phyloP scores from a whole-genome alignment of 1,139 yeast genomes.

The Debaryomycetaceae sp. region DNA sequence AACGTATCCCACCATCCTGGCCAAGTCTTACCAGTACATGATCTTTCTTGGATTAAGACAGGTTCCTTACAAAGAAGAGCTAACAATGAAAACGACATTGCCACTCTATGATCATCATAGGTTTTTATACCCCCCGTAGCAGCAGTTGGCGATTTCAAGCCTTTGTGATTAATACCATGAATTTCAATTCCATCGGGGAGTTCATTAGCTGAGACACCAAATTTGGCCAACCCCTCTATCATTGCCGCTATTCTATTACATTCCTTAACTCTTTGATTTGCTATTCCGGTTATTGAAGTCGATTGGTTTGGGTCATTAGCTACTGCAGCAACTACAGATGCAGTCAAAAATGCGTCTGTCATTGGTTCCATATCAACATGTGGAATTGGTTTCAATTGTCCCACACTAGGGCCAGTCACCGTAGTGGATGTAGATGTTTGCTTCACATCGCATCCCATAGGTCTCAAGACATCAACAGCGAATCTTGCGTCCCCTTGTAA shows the following conservation, averaged over 20 bases:
- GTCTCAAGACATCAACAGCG: constrained; percentile 86
- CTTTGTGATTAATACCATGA: constrained; percentile 54
- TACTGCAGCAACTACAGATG: constrained; percentile 93
- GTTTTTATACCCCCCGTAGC: constrained; percentile 58
- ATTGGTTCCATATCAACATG: constrained; percentile 97
- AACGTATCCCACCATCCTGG: constrained; percentile 99
- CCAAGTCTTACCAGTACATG: constrained; percentile 97
- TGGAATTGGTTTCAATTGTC: constrained; percentile 64
- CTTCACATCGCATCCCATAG: constrained; percentile 91
- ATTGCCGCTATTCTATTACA: constrained; percentile 95
- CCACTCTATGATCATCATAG: constrained; percentile 97
- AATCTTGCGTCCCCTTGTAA: constrained; percentile 97
- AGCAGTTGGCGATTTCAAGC: constrained; percentile 49
- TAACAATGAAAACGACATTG: constrained; percentile 91
- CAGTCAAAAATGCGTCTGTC: constrained; percentile 98
- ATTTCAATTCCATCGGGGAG: constrained; percentile 91
- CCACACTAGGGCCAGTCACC: constrained; percentile 81
- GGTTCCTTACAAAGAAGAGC: constrained; percentile 58
- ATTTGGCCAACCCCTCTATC: constrained; percentile 82
- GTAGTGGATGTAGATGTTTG: constrained; percentile 87
- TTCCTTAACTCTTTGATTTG: constrained; percentile 96
- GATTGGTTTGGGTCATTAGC: constrained; percentile 54
- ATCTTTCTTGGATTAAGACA: constrained; percentile 77
- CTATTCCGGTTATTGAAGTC: constrained; percentile 90
- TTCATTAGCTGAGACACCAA: constrained; percentile 83